A percentile compares a stretch with the other conserved stretches of the same genome.
Evolutionary conservation across 768 basidiomycete genomes (phyloP).

Genomic region (Chalciporus chontae): DNA sequence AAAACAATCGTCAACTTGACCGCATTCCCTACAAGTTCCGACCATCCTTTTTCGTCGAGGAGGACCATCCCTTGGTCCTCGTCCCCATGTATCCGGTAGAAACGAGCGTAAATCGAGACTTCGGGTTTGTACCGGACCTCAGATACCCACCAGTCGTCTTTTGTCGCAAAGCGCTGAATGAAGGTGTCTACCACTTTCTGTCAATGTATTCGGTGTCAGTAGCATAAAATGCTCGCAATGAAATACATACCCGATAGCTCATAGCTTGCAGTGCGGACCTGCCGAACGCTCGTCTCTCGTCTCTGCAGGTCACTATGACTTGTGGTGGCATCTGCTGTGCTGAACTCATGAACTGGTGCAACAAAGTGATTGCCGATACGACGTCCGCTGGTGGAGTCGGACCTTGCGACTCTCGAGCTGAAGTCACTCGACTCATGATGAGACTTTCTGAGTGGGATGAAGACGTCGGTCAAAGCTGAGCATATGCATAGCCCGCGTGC

Average conservation of each 20-base stretch:
- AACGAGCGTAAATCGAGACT: slow-evolving; percentile 33
- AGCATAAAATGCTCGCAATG: not conserved
- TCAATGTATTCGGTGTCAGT: slow-evolving; percentile 5
- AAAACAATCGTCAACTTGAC: slow-evolving; percentile 31
- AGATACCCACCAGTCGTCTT: slow-evolving; percentile 36
- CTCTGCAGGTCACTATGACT: slow-evolving; percentile 30
- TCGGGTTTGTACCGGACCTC: slow-evolving; percentile 32
- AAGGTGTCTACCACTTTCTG: slow-evolving; percentile 31
- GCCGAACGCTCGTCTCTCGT: slow-evolving; percentile 30
- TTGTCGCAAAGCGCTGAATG: slow-evolving; percentile 33
- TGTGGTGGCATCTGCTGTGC: slow-evolving; percentile 29
- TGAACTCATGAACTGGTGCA: slow-evolving; percentile 29
- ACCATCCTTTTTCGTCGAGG: slow-evolving; percentile 31
- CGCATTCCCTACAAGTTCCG: slow-evolving; percentile 32
- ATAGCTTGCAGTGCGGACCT: slow-evolving; percentile 29
- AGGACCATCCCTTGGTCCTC: slow-evolving; percentile 32
- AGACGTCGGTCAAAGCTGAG: not conserved
- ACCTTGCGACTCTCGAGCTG: slow-evolving; percentile 22
- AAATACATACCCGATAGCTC: slow-evolving; percentile 30
- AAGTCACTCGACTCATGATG: slow-evolving; percentile 27
- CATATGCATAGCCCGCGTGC: slow-evolving; percentile 6
- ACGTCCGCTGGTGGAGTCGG: slow-evolving; percentile 26
- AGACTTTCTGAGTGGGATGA: not conserved
- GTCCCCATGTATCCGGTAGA: slow-evolving; percentile 31
- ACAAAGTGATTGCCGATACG: slow-evolving; percentile 24